Base-by-base conservation (phyloP, 208 protist species). In the Naegleria lovaniensis region DNA sequence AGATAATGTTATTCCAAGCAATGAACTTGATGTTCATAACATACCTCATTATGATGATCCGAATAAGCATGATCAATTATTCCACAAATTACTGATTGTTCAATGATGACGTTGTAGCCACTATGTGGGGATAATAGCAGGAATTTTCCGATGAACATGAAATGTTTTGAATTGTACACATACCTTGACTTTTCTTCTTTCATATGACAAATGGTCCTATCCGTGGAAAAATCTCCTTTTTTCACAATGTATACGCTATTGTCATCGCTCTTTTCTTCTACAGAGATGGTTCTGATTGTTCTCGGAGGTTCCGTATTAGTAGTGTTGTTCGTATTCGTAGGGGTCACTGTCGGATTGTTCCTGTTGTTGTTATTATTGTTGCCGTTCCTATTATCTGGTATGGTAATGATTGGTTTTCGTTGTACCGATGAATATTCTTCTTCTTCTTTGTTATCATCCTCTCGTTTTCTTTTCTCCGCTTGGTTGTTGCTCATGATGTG, bases 11-110 rank as follows among this genome's bases (percentile, higher is more conserved):
- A n/a, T 48, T 48, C 43, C 43, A 48, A 48, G 7, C 43, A 48
- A 48, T 48, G 1, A n/a, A 9, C 43, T 48, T 48, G 1, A 1
- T 48, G 43, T 48, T 48, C 1, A 48, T 1, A 67, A 67, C 55
- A 29, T 29, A 88, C 41, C 43, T 88, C 85, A 38, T 88, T 88
- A n/a, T 58, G n/a, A 58, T 88, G 41, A 58, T 88, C 85, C 6
- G 41, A 58, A 58, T 88, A 88, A 0, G 33, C 41, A 58, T 88
- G 85, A 38, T 88, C 85, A n/a, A 88, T 15, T 39, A 88, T 88
- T 39, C 85, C 85, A 39, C 25, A n/a, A 15, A 88, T n/a, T 22
- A 88, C 85, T 25, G 22, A 40, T 58, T 88, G 85, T 43, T 88
- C 85, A 22, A 88, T 29, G 16, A 88, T 58, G 11, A 51, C 43